These are phyloP conservation scores for Erysimum cheiri DNA, from an alignment of 441 rosid species.

Conservation along the genomic window DNA sequence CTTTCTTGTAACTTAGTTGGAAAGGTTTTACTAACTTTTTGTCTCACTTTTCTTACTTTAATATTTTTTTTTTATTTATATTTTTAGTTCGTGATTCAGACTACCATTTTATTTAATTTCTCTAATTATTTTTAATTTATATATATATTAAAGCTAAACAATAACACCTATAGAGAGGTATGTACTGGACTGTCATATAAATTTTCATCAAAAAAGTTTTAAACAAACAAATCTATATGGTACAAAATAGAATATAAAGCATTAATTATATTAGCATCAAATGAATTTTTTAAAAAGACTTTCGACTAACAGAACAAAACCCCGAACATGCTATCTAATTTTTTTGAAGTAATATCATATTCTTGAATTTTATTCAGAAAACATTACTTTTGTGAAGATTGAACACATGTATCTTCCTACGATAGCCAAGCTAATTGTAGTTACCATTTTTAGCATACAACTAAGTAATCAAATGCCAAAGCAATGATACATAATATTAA, in stretches of 20 bases:
- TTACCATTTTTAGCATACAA: conserved; percentile 21
- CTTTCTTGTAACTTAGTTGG: conserved; percentile 31
- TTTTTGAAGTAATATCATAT: not conserved
- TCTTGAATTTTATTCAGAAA: not conserved
- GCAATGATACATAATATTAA: conserved; percentile 37
- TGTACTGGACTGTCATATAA: not conserved
- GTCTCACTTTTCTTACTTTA: conserved; percentile 1
- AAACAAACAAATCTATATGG: too few relatives aligned
- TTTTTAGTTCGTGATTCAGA: not conserved
- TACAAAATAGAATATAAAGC: not conserved
- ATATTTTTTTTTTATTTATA: not conserved
- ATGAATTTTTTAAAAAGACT: not conserved
- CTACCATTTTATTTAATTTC: too few relatives aligned
- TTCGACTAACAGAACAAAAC: not conserved
- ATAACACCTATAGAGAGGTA: too few relatives aligned
- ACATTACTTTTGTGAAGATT: conserved; percentile 1
- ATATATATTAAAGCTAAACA: too few relatives aligned
- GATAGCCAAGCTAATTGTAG: conserved; percentile 20
- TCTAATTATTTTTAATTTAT: too few relatives aligned
- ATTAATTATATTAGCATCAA: not conserved
- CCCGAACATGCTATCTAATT: too few relatives aligned
- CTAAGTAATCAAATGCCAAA: conserved; percentile 24
- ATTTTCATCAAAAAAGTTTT: too few relatives aligned
- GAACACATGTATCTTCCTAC: conserved; percentile 5
- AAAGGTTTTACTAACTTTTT: conserved; percentile 44